Percentiles rank a stretch among this genome's conserved stretches.
Evolutionary conservation across 768 basidiomycete genomes (phyloP).

Genomic region (Leccinum disarticulatum): DNA sequence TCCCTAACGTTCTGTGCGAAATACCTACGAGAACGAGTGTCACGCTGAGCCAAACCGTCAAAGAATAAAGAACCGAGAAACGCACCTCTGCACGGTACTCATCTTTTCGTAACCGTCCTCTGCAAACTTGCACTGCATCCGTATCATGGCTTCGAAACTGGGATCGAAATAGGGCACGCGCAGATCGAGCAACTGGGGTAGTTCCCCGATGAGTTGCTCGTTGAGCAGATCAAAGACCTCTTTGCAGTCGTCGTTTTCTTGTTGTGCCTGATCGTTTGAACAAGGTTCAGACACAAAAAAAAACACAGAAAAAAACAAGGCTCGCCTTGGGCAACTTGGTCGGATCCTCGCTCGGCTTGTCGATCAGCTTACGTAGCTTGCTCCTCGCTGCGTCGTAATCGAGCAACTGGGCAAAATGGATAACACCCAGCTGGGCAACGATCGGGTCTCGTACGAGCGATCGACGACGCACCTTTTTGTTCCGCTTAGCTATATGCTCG

Average conservation of each 20-base stretch:
- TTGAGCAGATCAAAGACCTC: constrained; percentile 94
- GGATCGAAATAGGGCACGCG: constrained; percentile 98
- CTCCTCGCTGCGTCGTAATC: constrained; percentile 95
- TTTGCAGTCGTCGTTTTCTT: constrained; percentile 93
- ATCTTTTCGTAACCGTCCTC: constrained; percentile 98
- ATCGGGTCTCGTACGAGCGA: too few relatives aligned
- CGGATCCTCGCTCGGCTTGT: constrained; percentile 92
- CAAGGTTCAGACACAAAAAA: not conserved
- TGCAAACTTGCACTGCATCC: constrained; percentile 96
- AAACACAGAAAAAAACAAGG: constrained; percentile 3
- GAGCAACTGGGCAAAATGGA: constrained; percentile 58
- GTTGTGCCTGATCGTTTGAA: constrained; percentile 66
- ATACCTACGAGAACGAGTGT: constrained; percentile 51
- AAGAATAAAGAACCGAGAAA: not conserved
- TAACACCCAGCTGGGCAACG: not conserved
- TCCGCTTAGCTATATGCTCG: constrained; percentile 89
- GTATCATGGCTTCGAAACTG: constrained; percentile 97
- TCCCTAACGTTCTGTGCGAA: constrained; percentile 89
- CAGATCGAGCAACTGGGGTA: constrained; percentile 90
- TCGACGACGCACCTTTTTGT: constrained; percentile 76
- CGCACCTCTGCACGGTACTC: constrained; percentile 84
- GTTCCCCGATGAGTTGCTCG: constrained; percentile 84
- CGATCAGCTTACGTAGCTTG: constrained; percentile 82
- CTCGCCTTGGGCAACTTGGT: constrained; percentile 81
- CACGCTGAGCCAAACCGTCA: not conserved